These are phyloP conservation scores for Chamaenerion angustifolium DNA, from an alignment of 345 rosid species.

Conservation along the genomic window DNA sequence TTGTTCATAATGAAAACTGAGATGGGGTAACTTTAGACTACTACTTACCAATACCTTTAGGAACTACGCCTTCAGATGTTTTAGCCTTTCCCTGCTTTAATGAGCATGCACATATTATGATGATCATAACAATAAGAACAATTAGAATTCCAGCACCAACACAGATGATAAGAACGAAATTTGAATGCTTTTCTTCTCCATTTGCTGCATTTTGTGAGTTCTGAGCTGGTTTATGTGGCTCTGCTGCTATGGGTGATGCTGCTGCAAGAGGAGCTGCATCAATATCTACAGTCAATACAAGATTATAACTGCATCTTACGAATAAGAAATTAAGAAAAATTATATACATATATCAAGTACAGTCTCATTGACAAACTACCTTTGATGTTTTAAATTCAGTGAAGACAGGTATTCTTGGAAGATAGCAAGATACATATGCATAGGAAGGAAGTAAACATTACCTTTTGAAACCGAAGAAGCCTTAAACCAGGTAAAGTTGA, in stretches of 20 bases:
- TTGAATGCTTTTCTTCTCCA: constrained; percentile 34
- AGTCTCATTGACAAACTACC: too few species aligned
- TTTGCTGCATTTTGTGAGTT: constrained; percentile 25
- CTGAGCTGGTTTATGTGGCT: constrained; percentile 30
- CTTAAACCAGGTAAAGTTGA: constrained; percentile 78
- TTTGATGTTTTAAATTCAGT: too few species aligned
- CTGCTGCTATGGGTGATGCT: constrained; percentile 37
- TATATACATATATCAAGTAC: too few species aligned
- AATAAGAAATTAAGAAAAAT: neutral
- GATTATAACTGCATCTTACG: constrained; percentile 2
- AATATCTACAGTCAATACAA: neutral
- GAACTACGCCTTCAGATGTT: constrained; percentile 36
- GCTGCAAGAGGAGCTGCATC: constrained; percentile 50
- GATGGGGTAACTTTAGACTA: neutral
- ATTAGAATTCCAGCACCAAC: constrained; percentile 53
- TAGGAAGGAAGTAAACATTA: constrained; percentile 13
- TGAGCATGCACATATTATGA: constrained; percentile 51
- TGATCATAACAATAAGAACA: constrained; percentile 35
- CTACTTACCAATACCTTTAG: constrained; percentile 27
- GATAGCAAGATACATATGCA: neutral
- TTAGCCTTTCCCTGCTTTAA: constrained; percentile 39
- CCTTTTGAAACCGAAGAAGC: constrained; percentile 71
- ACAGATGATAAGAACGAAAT: constrained; percentile 47
- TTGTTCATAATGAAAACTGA: too few species aligned
- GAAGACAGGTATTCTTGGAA: too few species aligned